phyloP scores from a whole-genome alignment of 2,329 filamentous ascomycete species.

The Emmonsia crescens region DNA sequence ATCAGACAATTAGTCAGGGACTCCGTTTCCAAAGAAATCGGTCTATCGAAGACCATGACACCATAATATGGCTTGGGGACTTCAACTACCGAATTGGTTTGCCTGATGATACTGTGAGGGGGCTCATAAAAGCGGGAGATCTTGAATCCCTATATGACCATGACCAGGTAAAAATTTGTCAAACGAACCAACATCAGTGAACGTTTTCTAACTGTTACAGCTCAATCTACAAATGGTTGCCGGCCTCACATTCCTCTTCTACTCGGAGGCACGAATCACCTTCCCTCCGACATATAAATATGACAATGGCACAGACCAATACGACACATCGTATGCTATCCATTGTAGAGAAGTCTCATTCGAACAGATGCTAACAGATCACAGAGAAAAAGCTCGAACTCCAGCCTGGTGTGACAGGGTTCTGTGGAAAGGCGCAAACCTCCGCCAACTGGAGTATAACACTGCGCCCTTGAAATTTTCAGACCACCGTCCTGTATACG shows the following conservation, averaged over 20 bases:
- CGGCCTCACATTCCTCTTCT: constrained; percentile 78
- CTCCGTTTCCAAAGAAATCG: constrained; percentile 84
- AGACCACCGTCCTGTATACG: constrained; percentile 92
- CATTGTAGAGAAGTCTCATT: not conserved
- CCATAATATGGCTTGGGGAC: constrained; percentile 90
- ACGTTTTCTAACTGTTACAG: constrained; percentile 30
- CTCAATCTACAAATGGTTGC: constrained; percentile 95
- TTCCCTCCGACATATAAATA: constrained; percentile 96
- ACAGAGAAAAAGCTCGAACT: constrained; percentile 78
- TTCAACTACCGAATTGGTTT: constrained; percentile 97
- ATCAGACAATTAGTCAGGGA: constrained; percentile 75
- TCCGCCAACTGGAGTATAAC: constrained; percentile 74
- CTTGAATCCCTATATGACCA: constrained; percentile 77
- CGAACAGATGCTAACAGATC: constrained; percentile 21
- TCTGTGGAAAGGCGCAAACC: constrained; percentile 69
- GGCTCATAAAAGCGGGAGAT: constrained; percentile 60
- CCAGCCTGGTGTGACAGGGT: constrained; percentile 97
- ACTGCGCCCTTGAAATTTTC: constrained; percentile 78
- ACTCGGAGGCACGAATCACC: constrained; percentile 76
- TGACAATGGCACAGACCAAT: constrained; percentile 75
- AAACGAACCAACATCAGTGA: not conserved
- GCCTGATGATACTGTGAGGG: constrained; percentile 63
- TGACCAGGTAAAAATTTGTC: constrained; percentile 56
- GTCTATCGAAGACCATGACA: constrained; percentile 82
- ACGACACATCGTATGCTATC: constrained; percentile 69